Evolutionary conservation across 352 stramenopile genomes (phyloP).

Genomic region (Globisporangium spiculum): DNA sequence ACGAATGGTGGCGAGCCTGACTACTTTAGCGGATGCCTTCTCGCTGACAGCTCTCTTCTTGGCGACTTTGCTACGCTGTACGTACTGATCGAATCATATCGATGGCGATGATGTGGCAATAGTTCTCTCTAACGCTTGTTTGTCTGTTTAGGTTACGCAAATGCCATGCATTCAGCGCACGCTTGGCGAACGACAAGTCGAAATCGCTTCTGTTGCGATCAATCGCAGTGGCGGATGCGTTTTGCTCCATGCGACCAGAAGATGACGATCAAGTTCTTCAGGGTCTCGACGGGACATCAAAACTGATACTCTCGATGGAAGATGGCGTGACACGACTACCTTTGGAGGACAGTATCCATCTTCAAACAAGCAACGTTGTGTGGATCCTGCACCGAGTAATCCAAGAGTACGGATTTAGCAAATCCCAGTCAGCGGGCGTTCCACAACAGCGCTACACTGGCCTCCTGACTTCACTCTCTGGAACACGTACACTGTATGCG

Average conservation of each 20-base stretch:
- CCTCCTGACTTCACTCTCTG: not conserved
- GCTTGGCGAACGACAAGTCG: slow-evolving; percentile 10
- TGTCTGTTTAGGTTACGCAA: slow-evolving; percentile 10
- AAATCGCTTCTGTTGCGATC: slow-evolving; percentile 10
- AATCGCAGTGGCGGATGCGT: slow-evolving; percentile 18
- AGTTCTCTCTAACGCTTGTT: slow-evolving; percentile 1
- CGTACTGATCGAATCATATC: not conserved
- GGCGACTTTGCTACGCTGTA: slow-evolving; percentile 18
- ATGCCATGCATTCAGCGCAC: slow-evolving; percentile 2
- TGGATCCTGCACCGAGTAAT: slow-evolving; percentile 20
- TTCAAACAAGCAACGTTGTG: slow-evolving; percentile 9
- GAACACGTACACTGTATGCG: slow-evolving; percentile 11
- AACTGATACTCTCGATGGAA: slow-evolving; percentile 11
- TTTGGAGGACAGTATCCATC: slow-evolving; percentile 1
- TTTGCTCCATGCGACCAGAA: slow-evolving; percentile 3
- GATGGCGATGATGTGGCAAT: too few relatives aligned
- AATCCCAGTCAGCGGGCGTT: not conserved
- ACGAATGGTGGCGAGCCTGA: slow-evolving; percentile 15
- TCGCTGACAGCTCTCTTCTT: slow-evolving; percentile 16
- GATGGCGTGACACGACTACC: not conserved
- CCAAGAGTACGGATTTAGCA: slow-evolving; percentile 9
- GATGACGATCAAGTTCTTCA: not conserved
- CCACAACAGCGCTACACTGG: not conserved
- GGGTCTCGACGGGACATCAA: slow-evolving; percentile 11
- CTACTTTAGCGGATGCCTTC: slow-evolving; percentile 19